A percentile compares a stretch with the other conserved stretches of the same genome.
Evolutionary conservation across 2,329 filamentous ascomycete species (phyloP).

Genomic region (Cyphellophora europaea): DNA sequence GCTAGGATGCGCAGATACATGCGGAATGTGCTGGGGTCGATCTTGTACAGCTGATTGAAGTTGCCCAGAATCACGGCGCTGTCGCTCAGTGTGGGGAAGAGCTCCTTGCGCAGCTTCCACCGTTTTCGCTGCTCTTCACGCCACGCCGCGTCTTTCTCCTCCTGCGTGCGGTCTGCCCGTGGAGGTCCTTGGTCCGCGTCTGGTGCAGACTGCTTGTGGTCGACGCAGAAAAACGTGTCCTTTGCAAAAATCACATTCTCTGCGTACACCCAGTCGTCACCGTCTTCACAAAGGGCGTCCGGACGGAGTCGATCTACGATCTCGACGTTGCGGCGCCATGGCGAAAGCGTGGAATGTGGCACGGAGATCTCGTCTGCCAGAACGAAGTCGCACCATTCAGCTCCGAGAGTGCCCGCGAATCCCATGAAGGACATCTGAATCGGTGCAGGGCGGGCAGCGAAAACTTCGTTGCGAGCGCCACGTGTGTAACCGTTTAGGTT

Average conservation of each 20-base stretch:
- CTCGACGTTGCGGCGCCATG: slow-evolving; percentile 64
- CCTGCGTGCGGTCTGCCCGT: background rate
- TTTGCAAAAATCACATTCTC: slow-evolving; percentile 94
- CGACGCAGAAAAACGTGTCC: slow-evolving; percentile 96
- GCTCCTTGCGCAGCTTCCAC: slow-evolving; percentile 86
- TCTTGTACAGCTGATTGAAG: slow-evolving; percentile 99
- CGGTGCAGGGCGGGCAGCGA: slow-evolving; percentile 85
- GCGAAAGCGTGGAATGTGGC: slow-evolving; percentile 69
- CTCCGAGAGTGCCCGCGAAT: slow-evolving; percentile 88
- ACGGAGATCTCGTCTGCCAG: slow-evolving; percentile 83
- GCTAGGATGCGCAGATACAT: slow-evolving; percentile 89
- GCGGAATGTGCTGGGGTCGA: slow-evolving; percentile 92
- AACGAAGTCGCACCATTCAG: slow-evolving; percentile 98
- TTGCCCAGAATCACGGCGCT: slow-evolving; percentile 89
- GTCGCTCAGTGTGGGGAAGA: slow-evolving; percentile 76
- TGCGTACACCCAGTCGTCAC: slow-evolving; percentile 83
- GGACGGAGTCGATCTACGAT: slow-evolving; percentile 59
- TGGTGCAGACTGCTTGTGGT: slow-evolving; percentile 82
- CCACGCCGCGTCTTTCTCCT: slow-evolving; percentile 53
- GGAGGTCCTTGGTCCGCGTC: slow-evolving; percentile 37
- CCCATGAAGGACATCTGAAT: slow-evolving; percentile 99
- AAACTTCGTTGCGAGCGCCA: slow-evolving; percentile 94
- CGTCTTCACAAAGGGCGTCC: slow-evolving; percentile 57
- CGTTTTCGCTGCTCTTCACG: slow-evolving; percentile 69
- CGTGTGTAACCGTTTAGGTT: slow-evolving; percentile 98